Evolutionary conservation across 1,284 basidiomycete species (phyloP).

Genomic region (Cryptococcus hybrid): DNA sequence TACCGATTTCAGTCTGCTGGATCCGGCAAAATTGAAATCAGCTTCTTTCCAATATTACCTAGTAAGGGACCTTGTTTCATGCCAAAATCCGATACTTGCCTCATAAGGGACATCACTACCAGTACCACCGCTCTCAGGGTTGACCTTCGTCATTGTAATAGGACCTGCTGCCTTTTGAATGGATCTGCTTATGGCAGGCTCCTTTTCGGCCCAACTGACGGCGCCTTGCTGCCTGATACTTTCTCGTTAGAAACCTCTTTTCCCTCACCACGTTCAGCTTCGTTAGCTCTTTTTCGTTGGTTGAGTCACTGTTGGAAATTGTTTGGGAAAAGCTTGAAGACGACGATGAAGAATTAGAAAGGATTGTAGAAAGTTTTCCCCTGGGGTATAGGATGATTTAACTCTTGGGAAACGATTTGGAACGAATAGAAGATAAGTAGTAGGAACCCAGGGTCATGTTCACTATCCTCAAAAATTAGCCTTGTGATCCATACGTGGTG

Average conservation of each 20-base stretch:
- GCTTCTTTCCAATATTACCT: neutral
- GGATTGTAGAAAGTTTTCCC: conserved; percentile 5
- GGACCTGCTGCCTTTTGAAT: conserved; percentile 15
- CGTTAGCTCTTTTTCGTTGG: conserved; percentile 15
- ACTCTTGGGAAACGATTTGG: conserved; percentile 34
- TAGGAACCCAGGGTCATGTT: conserved; percentile 28
- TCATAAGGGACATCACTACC: conserved; percentile 12
- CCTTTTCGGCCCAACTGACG: conserved; percentile 9
- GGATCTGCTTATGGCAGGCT: conserved; percentile 6
- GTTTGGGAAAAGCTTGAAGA: conserved; percentile 6
- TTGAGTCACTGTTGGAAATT: neutral
- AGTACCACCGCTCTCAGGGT: conserved; percentile 3
- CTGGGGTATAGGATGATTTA: conserved; percentile 17
- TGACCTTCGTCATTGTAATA: conserved; percentile 17
- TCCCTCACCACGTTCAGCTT: conserved; percentile 28
- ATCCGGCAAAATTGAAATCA: conserved; percentile 10
- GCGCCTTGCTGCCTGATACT: conserved; percentile 3
- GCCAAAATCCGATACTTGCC: conserved; percentile 6
- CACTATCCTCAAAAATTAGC: conserved; percentile 17
- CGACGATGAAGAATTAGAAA: conserved; percentile 2
- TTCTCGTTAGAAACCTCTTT: conserved; percentile 14
- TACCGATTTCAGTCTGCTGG: conserved; percentile 20
- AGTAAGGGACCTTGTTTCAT: conserved; percentile 9
- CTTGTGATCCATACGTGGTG: neutral
- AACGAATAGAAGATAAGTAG: conserved; percentile 33